Conservation (phyloP, 306 rosid genomes). For the Datisca glomerata region DNA sequence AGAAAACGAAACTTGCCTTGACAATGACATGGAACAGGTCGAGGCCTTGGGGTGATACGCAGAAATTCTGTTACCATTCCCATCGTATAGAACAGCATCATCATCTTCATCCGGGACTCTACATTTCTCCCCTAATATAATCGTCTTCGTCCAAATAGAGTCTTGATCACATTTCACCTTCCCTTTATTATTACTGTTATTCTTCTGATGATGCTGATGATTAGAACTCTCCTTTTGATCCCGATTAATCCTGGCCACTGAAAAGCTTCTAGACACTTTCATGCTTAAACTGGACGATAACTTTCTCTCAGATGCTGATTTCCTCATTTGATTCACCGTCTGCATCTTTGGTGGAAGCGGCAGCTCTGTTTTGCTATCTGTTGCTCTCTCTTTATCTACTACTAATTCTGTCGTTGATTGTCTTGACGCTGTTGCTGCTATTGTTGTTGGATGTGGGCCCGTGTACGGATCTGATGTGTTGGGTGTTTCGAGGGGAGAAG, state of each 20-base stretch:
- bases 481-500: conserved; percentile 1
- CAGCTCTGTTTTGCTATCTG: conserved; percentile 24
- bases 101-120: conserved; percentile 35
- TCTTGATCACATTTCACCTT: conserved; percentile 43
- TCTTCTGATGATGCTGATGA: too few species aligned
- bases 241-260: conserved; percentile 22
- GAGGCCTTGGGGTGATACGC: conserved; percentile 44
- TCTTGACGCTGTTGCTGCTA: neutral
- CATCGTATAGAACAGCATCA: conserved; percentile 33
- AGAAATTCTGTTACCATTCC: conserved; percentile 47
- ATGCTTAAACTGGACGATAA: conserved; percentile 26
- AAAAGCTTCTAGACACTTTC: conserved; percentile 41
- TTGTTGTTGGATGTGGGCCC: neutral
- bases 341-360: conserved; percentile 56
- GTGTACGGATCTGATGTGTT: neutral
- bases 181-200: conserved; percentile 15
- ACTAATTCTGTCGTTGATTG: conserved; percentile 3
- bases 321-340: conserved; percentile 13
- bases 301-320: conserved; percentile 37
- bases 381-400: conserved; percentile 6
- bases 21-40: conserved; percentile 20
- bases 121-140: conserved; percentile 74
- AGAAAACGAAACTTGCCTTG: conserved; percentile 27
- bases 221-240: conserved; percentile 25
- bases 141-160: conserved; percentile 73